Percentiles rank a stretch among this genome's conserved stretches.
phyloP scores from a whole-genome alignment of 2,329 filamentous ascomycete genomes.

The Ceratocystis ficicola region DNA sequence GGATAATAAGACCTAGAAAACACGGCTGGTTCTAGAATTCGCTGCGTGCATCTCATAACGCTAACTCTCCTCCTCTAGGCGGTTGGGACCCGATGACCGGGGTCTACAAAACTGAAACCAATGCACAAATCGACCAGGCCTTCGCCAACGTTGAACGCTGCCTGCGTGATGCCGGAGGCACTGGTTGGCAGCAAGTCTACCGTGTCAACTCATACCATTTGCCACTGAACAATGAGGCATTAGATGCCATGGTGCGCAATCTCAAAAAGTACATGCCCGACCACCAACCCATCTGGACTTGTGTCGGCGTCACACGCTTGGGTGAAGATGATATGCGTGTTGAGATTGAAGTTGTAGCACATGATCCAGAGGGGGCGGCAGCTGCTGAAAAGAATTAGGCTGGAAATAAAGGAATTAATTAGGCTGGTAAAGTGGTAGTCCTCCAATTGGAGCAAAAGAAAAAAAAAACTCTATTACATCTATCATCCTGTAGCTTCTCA shows the following conservation, averaged over 20 bases:
- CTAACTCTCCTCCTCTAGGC: neutral
- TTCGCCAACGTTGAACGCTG: constrained; percentile 45
- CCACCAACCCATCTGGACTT: constrained; percentile 44
- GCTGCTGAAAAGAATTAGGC: neutral
- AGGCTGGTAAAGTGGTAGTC: neutral
- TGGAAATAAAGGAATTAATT: neutral
- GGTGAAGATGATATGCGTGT: constrained; percentile 41
- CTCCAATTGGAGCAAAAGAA: neutral
- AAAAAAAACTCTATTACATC: constrained; percentile 22
- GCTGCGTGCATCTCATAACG: neutral
- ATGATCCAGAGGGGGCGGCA: constrained; percentile 32
- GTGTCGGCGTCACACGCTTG: constrained; percentile 38
- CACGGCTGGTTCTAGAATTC: neutral
- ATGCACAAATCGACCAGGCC: constrained; percentile 39
- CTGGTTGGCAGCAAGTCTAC: constrained; percentile 45
- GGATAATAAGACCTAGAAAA: neutral
- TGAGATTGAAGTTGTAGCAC: constrained; percentile 46
- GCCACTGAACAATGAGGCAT: constrained; percentile 31
- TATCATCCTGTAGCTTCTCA: neutral
- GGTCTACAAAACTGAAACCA: constrained; percentile 30
- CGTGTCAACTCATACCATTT: constrained; percentile 37
- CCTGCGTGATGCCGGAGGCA: constrained; percentile 41
- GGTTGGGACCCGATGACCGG: constrained; percentile 28
- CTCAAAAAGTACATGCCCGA: constrained; percentile 40
- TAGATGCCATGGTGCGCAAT: constrained; percentile 35